These are phyloP conservation scores for Lablab purpureus DNA, from an alignment of 306 rosid genomes.

Conservation along the genomic window DNA sequence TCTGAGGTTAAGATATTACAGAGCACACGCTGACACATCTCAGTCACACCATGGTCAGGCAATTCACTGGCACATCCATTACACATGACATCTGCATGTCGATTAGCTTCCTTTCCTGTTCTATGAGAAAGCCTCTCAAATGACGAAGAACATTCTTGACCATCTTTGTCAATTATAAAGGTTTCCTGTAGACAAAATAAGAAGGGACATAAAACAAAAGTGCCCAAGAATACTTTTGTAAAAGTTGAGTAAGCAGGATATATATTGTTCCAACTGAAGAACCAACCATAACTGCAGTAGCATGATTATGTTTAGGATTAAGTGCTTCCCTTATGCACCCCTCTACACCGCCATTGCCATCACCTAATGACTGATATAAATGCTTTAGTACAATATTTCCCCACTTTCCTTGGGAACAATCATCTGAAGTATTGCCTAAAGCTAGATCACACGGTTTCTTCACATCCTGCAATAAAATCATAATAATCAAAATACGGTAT, in stretches of 20 bases:
- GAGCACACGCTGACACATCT: conserved; percentile 65
- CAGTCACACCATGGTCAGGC: conserved; percentile 50
- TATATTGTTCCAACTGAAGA: conserved; percentile 43
- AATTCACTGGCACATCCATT: conserved; percentile 62
- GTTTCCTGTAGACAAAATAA: conserved; percentile 57
- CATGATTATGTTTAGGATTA: conserved; percentile 47
- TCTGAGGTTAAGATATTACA: conserved; percentile 68
- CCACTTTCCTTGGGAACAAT: conserved; percentile 59
- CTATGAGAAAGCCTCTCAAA: conserved; percentile 47
- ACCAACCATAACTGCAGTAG: conserved; percentile 57
- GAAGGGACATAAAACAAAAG: conserved; percentile 28
- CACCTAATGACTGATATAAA: conserved; percentile 65
- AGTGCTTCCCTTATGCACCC: conserved; percentile 65
- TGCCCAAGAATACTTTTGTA: not conserved
- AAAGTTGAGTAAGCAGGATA: conserved; percentile 37
- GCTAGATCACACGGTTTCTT: conserved; percentile 51
- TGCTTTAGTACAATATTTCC: conserved; percentile 62
- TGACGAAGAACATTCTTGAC: conserved; percentile 46
- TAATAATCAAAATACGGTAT: conserved; percentile 40
- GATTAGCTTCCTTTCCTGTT: conserved; percentile 54
- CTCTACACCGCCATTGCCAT: conserved; percentile 63
- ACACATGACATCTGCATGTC: conserved; percentile 52
- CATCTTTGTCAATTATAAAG: conserved; percentile 55
- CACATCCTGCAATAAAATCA: conserved; percentile 55
- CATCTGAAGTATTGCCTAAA: conserved; percentile 50